Base-by-base conservation (phyloP, 225 moss, liverwort and hornwort species). In the Physcomitrium patens region DNA sequence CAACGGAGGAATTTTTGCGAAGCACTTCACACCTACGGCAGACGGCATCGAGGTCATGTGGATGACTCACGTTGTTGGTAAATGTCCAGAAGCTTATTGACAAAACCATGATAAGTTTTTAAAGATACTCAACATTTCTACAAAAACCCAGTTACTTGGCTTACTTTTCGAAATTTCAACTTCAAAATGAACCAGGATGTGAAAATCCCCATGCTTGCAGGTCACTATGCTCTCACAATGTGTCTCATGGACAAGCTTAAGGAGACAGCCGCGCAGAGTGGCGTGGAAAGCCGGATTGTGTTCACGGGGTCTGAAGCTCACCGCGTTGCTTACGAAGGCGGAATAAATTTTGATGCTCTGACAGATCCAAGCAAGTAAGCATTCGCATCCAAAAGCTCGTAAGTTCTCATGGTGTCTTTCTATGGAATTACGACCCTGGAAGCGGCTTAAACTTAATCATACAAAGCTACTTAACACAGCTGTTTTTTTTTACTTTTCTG, bases 261-360 rank as follows among this genome's bases (percentile, higher is more conserved):
- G 63, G 66, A 78, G 63, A 74, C 84, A 10, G 84, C 84, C 0
- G 62, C 50, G n/a, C 58, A 78, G 7, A 77, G 77, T 57, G 84
- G 84, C 65, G 75, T 71, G 11, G 78, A 81, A 63, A 78, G 84
- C 3, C 80, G 84, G 11, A 78, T 84, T 22, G 63, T 85, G 84
- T 81, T 85, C 49, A 85, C 81, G 14, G 81, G 71, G 17, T 85
- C 84, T 7, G 84, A 85, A n/a, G 84, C 74, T 37, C 84, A 85
- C 49, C 81, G 84, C 16, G 18, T 85, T 50, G 52, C 81, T 11
- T 85, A 81, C 31, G 23, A 43, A 43, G 84, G 68, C 9, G 84
- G 84, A 26, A 60, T 85, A 57, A 60, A 52, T 51, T 85, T 85
- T 3, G 75, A 85, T 42, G 12, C 80, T 13, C 28, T 85, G 67